These are phyloP conservation scores for Penicillium crustosum DNA, from an alignment of 2,329 filamentous ascomycete genomes.

Conservation along the genomic window DNA sequence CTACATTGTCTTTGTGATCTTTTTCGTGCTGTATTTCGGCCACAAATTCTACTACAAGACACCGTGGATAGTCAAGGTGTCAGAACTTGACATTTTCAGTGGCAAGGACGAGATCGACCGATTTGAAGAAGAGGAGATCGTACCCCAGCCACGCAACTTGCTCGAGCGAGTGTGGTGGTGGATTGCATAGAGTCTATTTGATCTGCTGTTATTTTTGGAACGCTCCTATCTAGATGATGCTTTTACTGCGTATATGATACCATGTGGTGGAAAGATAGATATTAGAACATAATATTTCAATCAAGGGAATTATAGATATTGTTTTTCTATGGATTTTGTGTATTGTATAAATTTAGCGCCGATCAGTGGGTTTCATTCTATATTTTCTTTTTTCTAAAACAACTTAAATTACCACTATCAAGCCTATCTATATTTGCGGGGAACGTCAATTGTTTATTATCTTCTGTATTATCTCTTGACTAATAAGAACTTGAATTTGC, in stretches of 20 bases:
- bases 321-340: background rate
- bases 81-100: slow-evolving; percentile 47
- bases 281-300: too few relatives aligned
- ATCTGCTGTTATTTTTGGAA: background rate
- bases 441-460: background rate
- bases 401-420: background rate
- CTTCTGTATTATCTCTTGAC: background rate
- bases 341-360: background rate
- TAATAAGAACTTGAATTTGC: background rate
- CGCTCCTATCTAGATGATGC: background rate
- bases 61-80: slow-evolving; percentile 32
- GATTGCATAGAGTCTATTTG: slow-evolving; percentile 37
- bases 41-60: slow-evolving; percentile 38
- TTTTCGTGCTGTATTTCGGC: slow-evolving; percentile 43
- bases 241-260: background rate
- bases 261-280: background rate
- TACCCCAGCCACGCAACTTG: slow-evolving; percentile 43
- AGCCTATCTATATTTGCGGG: background rate
- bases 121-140: slow-evolving; percentile 43
- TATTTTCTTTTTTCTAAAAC: background rate
- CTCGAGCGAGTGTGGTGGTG: slow-evolving; percentile 49
- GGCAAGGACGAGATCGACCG: slow-evolving; percentile 49
- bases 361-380: background rate
- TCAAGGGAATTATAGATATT: background rate
- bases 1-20: slow-evolving; percentile 57